Evolutionary conservation across 345 rosid genomes (phyloP).

Genomic region (Populus tremula): DNA sequence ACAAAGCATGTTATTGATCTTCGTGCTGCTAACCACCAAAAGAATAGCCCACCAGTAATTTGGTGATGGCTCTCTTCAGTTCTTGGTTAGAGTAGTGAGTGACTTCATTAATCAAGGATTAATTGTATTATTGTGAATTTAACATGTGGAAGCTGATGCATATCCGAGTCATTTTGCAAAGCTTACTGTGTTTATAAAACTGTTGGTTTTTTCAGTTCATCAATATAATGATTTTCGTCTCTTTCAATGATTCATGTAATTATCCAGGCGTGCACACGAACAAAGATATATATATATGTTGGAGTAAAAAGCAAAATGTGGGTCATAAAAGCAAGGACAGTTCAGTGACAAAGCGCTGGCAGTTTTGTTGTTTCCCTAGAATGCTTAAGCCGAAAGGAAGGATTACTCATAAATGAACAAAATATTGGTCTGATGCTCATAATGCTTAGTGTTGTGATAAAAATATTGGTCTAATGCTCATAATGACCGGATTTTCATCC

Average conservation of each 20-base stretch:
- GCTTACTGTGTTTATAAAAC: neutral
- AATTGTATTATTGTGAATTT: conserved; percentile 9
- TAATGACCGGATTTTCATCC: too few relatives aligned
- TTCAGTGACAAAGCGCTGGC: neutral
- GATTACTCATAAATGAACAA: neutral
- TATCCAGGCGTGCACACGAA: conserved; percentile 5
- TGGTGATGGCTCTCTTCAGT: neutral
- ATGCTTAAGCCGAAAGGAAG: conserved; percentile 7
- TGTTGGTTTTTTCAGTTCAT: neutral
- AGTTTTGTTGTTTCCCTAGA: neutral
- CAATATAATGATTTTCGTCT: too few relatives aligned
- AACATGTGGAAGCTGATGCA: conserved; percentile 31
- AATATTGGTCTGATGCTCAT: too few relatives aligned
- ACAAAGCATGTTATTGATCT: neutral
- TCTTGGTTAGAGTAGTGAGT: neutral
- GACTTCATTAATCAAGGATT: neutral
- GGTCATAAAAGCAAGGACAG: neutral
- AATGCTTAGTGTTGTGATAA: too few relatives aligned
- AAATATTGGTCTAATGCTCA: too few relatives aligned
- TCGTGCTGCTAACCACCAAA: conserved; percentile 9
- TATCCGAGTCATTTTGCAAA: conserved; percentile 21
- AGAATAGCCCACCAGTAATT: neutral
- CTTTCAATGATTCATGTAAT: neutral
- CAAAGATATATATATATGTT: neutral
- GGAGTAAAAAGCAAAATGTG: neutral